A percentile compares a stretch with the other conserved stretches of the same genome.
These are phyloP conservation scores for Magnolia kwangsiensis DNA, from an alignment of 164 flowering plant genomes.

Conservation along the genomic window DNA sequence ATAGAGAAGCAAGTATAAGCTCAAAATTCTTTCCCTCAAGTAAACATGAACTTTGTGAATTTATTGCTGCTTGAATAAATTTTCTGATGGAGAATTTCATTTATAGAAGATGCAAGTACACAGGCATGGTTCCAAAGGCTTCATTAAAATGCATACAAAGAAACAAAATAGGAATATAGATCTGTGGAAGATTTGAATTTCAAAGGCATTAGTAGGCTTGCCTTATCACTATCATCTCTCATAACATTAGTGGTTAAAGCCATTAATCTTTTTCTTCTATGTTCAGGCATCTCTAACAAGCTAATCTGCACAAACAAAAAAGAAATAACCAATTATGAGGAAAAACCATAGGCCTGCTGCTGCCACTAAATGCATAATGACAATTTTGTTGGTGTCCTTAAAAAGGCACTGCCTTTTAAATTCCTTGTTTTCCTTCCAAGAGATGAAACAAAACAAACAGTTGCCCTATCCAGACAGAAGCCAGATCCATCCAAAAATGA, in stretches of 20 bases:
- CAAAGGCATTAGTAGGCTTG: constrained; percentile 12
- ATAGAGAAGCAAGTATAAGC: no score
- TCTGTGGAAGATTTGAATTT: background rate
- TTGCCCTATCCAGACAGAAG: background rate
- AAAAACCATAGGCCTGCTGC: background rate
- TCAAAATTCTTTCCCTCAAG: no score
- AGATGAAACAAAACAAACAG: background rate
- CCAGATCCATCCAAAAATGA: background rate
- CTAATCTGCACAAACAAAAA: constrained; percentile 59
- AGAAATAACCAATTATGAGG: background rate
- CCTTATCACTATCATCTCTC: constrained; percentile 96
- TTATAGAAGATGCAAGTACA: no score
- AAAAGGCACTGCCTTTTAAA: background rate
- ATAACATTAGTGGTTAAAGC: constrained; percentile 61
- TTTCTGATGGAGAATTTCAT: no score
- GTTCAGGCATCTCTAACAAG: constrained; percentile 77
- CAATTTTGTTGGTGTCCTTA: background rate
- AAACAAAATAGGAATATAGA: background rate
- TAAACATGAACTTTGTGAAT: no score
- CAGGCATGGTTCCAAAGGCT: background rate
- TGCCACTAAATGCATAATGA: background rate
- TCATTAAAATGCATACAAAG: background rate
- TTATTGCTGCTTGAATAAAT: no score
- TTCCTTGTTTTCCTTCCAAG: background rate
- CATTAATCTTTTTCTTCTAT: constrained; percentile 57